Percentiles rank a stretch among this genome's conserved stretches.
phyloP scores from a whole-genome alignment of 306 rosid species.

The Adenanthera pavonina region DNA sequence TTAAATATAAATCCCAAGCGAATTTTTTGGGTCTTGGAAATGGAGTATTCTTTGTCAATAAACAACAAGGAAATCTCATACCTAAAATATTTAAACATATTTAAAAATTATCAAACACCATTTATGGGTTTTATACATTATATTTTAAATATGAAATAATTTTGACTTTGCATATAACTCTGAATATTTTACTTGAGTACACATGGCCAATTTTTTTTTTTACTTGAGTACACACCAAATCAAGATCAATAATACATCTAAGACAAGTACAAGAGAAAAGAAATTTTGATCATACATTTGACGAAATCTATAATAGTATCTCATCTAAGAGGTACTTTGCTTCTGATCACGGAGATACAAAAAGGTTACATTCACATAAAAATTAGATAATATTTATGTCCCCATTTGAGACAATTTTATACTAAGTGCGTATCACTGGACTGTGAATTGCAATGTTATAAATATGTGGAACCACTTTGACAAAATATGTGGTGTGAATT shows the following conservation, averaged over 20 bases:
- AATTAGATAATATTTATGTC: not conserved
- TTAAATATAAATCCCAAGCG: too few species aligned
- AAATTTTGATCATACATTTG: not conserved
- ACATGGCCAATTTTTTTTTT: too few species aligned
- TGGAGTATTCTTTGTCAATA: too few species aligned
- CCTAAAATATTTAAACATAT: too few species aligned
- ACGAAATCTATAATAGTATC: not conserved
- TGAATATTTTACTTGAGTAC: too few species aligned
- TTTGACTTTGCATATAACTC: too few species aligned
- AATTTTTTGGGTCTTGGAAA: too few species aligned
- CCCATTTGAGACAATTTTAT: not conserved
- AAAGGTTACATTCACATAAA: not conserved
- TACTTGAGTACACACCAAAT: too few species aligned
- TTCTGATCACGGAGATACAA: not conserved
- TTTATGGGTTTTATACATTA: too few species aligned
- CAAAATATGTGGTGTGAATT: conserved; percentile 22
- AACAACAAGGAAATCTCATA: too few species aligned
- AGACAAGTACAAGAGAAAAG: not conserved
- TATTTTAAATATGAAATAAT: too few species aligned
- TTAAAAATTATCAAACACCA: too few species aligned
- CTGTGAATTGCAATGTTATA: not conserved
- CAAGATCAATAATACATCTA: not conserved
- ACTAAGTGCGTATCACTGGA: not conserved
- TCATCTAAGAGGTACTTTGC: not conserved
- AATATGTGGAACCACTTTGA: conserved; percentile 2